These are phyloP conservation scores for Boletus speciosus DNA, from an alignment of 768 basidiomycete species.

Conservation along the genomic window DNA sequence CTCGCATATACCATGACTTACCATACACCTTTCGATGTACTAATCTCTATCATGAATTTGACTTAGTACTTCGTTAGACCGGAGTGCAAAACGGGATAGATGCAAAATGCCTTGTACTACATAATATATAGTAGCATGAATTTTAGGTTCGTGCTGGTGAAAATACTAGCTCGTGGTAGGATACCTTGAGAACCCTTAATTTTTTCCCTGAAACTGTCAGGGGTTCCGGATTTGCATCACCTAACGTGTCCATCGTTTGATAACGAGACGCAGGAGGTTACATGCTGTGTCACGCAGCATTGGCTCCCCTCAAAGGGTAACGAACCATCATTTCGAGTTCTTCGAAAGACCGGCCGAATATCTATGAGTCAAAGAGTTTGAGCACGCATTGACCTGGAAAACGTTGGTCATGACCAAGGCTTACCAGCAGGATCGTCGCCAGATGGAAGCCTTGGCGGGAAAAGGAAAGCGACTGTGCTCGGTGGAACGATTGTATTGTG, in stretches of 20 bases:
- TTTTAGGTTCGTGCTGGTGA: too few species aligned
- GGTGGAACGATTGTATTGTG: background rate
- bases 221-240: background rate
- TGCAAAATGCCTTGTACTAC: too few species aligned
- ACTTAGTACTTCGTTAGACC: background rate
- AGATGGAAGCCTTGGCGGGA: background rate
- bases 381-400: background rate
- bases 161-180: too few species aligned
- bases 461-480: background rate
- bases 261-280: background rate
- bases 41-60: background rate
- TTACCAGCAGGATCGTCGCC: background rate
- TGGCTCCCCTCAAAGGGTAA: background rate
- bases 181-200: too few species aligned
- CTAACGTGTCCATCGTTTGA: background rate
- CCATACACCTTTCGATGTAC: slow-evolving; percentile 15
- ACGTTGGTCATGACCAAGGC: too few species aligned
- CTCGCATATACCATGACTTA: slow-evolving; percentile 11
- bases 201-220: too few species aligned
- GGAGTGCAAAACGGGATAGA: too few species aligned
- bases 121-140: too few species aligned
- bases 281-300: background rate
- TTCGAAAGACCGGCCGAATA: slow-evolving; percentile 7
- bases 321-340: slow-evolving; percentile 6
- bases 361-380: background rate